Evolutionary conservation across 129 eudicot genomes (phyloP).

Genomic region (Artemisia tridentata): DNA sequence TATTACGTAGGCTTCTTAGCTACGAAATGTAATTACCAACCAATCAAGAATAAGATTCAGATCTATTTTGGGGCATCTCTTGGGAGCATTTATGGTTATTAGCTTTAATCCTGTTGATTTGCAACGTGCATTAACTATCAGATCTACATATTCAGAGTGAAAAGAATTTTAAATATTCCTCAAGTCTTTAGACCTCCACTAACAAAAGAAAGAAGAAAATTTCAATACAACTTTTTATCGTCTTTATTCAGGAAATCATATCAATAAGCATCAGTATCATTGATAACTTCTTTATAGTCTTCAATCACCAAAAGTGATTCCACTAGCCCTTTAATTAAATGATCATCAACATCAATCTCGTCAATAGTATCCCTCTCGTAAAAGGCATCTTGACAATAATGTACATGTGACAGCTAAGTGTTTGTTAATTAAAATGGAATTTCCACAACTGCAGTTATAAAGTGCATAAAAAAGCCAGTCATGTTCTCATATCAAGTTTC

Average conservation of each 20-base stretch:
- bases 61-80: conserved; percentile 7
- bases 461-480: not conserved
- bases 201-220: not conserved
- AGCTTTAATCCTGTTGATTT: not conserved
- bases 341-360: conserved; percentile 4
- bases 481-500: not conserved
- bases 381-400: not conserved
- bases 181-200: conserved; percentile 17
- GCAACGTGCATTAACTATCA: conserved; percentile 1
- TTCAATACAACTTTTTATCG: conserved; percentile 5
- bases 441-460: not conserved
- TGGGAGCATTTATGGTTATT: not conserved
- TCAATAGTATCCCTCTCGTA: not conserved
- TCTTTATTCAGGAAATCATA: conserved; percentile 2
- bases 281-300: not conserved
- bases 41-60: not conserved
- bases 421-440: not conserved
- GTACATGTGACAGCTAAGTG: not conserved
- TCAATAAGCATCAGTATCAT: conserved; percentile 10
- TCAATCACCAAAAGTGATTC: not conserved
- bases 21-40: conserved; percentile 3
- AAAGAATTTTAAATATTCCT: not conserved
- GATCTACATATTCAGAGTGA: not conserved
- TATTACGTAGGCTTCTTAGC: not conserved
- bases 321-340: conserved; percentile 7